A percentile compares a stretch with the other conserved stretches of the same genome.
phyloP scores from a whole-genome alignment of 1,284 basidiomycete genomes.

The Cutaneotrichosporon spelunceum region DNA sequence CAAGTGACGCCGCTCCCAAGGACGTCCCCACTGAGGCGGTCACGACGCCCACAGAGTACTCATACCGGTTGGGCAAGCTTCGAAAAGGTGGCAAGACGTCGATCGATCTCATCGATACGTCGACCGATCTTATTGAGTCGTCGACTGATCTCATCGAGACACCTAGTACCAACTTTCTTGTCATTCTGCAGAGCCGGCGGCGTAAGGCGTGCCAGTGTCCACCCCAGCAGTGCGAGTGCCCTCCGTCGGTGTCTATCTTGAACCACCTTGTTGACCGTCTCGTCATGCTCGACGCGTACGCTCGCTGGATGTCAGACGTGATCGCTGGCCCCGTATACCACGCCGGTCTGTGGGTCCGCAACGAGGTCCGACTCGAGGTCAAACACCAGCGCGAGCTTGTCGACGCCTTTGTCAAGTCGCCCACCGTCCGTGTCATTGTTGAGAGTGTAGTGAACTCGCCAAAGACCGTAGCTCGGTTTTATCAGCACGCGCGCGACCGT shows the following conservation, averaged over 20 bases:
- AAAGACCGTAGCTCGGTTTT: background rate
- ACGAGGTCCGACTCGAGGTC: slow-evolving; percentile 5
- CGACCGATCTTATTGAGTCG: too few species aligned
- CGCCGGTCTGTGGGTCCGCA: background rate
- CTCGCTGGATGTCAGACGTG: slow-evolving; percentile 3
- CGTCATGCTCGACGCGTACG: slow-evolving; percentile 3
- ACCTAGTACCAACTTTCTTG: background rate
- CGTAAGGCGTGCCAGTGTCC: background rate
- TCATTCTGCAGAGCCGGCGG: background rate
- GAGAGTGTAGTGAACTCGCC: background rate
- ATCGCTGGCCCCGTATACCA: background rate
- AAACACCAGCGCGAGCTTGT: background rate
- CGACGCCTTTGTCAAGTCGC: slow-evolving; percentile 5
- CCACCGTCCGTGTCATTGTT: background rate
- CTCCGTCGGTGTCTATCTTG: background rate
- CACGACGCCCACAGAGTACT: background rate
- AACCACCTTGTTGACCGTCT: background rate
- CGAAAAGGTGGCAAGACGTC: background rate
- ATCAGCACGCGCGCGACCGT: background rate
- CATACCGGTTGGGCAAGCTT: slow-evolving; percentile 5
- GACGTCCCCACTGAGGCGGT: background rate
- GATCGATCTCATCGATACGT: background rate
- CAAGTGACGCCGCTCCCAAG: background rate
- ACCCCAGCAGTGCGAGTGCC: slow-evolving; percentile 3
- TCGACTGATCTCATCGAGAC: background rate